Conservation (phyloP, 2,329 filamentous ascomycete genomes). For the Dissoconium aciculare region DNA sequence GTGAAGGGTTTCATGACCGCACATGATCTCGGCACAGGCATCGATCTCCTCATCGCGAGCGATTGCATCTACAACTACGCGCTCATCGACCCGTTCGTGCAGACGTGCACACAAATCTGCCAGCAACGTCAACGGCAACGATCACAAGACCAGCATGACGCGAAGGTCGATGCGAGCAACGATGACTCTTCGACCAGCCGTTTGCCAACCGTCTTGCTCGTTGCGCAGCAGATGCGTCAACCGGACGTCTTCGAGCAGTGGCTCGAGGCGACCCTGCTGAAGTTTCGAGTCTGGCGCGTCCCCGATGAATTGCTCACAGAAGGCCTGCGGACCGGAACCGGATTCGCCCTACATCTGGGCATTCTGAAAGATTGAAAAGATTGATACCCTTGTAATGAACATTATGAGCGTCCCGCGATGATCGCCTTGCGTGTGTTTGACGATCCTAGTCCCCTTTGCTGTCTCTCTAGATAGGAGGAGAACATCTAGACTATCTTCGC, state of each 20-base stretch:
- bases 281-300: slow-evolving; percentile 64
- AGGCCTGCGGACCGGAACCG: slow-evolving; percentile 47
- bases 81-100: slow-evolving; percentile 56
- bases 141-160: background rate
- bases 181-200: background rate
- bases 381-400: no score
- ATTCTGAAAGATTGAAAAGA: no score
- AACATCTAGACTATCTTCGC: no score
- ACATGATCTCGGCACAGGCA: slow-evolving; percentile 28
- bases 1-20: slow-evolving; percentile 34
- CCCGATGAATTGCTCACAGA: slow-evolving; percentile 46
- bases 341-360: slow-evolving; percentile 73
- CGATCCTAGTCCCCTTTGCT: no score
- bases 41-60: slow-evolving; percentile 55
- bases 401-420: no score
- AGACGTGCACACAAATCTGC: slow-evolving; percentile 63
- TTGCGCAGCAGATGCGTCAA: slow-evolving; percentile 79
- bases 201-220: slow-evolving; percentile 53
- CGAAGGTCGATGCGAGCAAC: background rate
- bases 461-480: no score
- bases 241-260: slow-evolving; percentile 74
- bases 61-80: slow-evolving; percentile 94
- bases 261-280: slow-evolving; percentile 50
- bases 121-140: slow-evolving; percentile 33
- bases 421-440: no score